Evolutionary conservation across 768 basidiomycete species (phyloP).

Genomic region (Phlegmacium glaucopus): DNA sequence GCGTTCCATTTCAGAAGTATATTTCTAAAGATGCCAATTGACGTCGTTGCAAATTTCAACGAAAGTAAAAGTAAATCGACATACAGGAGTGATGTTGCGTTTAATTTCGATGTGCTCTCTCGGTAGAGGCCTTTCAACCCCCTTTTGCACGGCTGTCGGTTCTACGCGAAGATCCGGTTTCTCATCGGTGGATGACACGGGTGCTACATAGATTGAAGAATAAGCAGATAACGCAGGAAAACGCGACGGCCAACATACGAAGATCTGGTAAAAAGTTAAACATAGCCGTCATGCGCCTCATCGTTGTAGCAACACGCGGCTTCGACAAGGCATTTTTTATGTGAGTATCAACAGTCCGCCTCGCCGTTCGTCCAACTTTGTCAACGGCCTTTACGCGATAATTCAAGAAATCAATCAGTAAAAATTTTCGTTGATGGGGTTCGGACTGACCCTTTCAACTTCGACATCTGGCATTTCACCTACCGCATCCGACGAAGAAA

Average conservation of each 20-base stretch:
- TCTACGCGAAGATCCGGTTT: constrained; percentile 37
- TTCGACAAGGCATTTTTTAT: constrained; percentile 68
- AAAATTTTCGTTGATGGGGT: not conserved
- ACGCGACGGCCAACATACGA: constrained; percentile 44
- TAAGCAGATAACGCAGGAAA: constrained; percentile 11
- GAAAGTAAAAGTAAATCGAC: constrained; percentile 8
- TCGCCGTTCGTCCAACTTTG: constrained; percentile 64
- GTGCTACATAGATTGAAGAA: constrained; percentile 37
- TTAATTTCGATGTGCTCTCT: constrained; percentile 6
- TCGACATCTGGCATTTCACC: constrained; percentile 53
- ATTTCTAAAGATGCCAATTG: constrained; percentile 1
- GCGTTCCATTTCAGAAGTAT: constrained; percentile 7
- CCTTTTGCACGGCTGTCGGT: constrained; percentile 1
- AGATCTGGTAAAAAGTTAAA: constrained; percentile 64
- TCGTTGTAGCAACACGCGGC: constrained; percentile 62
- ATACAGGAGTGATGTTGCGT: constrained; percentile 9
- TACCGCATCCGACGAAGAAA: constrained; percentile 57
- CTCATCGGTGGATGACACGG: constrained; percentile 43
- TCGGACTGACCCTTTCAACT: constrained; percentile 59
- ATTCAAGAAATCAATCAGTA: not conserved
- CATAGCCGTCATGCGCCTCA: constrained; percentile 69
- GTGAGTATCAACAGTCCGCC: constrained; percentile 67
- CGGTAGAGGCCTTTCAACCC: constrained; percentile 7
- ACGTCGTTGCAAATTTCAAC: not conserved
- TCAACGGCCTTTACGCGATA: constrained; percentile 52